Conservation (phyloP, 805 yeast species). For the Dipodascus albidus region DNA sequence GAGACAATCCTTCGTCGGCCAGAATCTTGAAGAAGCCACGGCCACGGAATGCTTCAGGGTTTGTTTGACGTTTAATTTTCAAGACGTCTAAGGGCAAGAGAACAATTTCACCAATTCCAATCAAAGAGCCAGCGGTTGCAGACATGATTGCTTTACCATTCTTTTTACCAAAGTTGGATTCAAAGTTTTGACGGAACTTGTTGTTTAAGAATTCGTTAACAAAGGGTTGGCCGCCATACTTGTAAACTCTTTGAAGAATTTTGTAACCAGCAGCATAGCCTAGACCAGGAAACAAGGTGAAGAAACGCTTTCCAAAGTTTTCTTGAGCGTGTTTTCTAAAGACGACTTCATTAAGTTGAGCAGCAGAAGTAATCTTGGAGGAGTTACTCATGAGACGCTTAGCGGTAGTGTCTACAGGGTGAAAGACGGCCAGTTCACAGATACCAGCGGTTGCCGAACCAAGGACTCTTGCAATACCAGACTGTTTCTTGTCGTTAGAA, state of each 20-base stretch:
- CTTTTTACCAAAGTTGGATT: conserved; percentile 73
- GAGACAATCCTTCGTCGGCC: conserved; percentile 82
- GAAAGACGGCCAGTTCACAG: conserved; percentile 92
- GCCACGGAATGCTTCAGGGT: conserved; percentile 99
- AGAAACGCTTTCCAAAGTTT: conserved; percentile 55
- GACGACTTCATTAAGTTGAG: conserved; percentile 74
- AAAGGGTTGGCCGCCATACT: conserved; percentile 98
- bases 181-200: conserved; percentile 62
- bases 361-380: conserved; percentile 47
- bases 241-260: conserved; percentile 92
- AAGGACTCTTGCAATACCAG: conserved; percentile 78
- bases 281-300: conserved; percentile 91
- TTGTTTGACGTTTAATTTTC: conserved; percentile 97
- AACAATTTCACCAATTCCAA: conserved; percentile 97
- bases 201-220: conserved; percentile 84
- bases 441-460: conserved; percentile 99
- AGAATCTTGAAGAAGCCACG: conserved; percentile 86
- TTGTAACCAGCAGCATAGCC: conserved; percentile 98
- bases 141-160: conserved; percentile 95
- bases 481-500: conserved; percentile 56
- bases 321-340: conserved; percentile 73
- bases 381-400: conserved; percentile 85
- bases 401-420: conserved; percentile 96
- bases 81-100: conserved; percentile 90
- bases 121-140: conserved; percentile 94